phyloP scores from a whole-genome alignment of 2,329 filamentous ascomycete genomes.

The Lachnellula hyalina region DNA sequence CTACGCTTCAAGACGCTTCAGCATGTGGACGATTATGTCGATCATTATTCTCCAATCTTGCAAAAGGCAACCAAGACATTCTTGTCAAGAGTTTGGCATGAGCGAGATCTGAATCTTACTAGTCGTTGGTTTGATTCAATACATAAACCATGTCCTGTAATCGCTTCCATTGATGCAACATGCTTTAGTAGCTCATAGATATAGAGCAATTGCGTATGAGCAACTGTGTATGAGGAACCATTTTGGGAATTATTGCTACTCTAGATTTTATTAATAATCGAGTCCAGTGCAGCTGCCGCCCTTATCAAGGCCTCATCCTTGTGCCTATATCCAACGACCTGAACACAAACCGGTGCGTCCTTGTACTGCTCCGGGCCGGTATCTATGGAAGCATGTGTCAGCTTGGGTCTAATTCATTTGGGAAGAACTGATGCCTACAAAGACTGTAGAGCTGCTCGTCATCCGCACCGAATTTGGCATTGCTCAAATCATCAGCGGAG shows the following conservation, averaged over 20 bases:
- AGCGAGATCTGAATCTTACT: conserved; percentile 22
- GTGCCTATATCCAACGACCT: conserved; percentile 31
- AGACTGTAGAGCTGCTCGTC: conserved; percentile 23
- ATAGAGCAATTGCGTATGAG: background rate
- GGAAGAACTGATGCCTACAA: conserved; percentile 18
- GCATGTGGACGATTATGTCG: conserved; percentile 42
- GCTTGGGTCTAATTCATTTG: conserved; percentile 1
- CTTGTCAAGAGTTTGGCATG: conserved; percentile 25
- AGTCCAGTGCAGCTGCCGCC: conserved; percentile 24
- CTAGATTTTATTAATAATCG: conserved; percentile 19
- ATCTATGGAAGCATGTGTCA: conserved; percentile 22
- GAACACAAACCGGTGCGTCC: conserved; percentile 26
- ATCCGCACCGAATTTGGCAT: conserved; percentile 25
- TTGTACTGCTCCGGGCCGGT: conserved; percentile 28
- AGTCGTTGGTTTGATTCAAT: conserved; percentile 25
- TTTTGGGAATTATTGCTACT: background rate
- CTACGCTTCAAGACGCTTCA: conserved; percentile 17
- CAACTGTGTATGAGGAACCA: background rate
- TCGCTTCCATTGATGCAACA: conserved; percentile 16
- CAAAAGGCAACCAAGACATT: conserved; percentile 24
- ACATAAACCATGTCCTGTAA: conserved; percentile 24
- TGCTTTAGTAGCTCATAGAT: conserved; percentile 5
- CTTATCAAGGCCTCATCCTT: conserved; percentile 28
- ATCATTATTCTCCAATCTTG: conserved; percentile 22
- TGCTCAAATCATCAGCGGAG: conserved; percentile 22